Percentiles rank a stretch among this genome's conserved stretches.
These are phyloP conservation scores for Pontederia crassipes DNA, from an alignment of 176 grass and related monocot genomes.

Conservation along the genomic window DNA sequence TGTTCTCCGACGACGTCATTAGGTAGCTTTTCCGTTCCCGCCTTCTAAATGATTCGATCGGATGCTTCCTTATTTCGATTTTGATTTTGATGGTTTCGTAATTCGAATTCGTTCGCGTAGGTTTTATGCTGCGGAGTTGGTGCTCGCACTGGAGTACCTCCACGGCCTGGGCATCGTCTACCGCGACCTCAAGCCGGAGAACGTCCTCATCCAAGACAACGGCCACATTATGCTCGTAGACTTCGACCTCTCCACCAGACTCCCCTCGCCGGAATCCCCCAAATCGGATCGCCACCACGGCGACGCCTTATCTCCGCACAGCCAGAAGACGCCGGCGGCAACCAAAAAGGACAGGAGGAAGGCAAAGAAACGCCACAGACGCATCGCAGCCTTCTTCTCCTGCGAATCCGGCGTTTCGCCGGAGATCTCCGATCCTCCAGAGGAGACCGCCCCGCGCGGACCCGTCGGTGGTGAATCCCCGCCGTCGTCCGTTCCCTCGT, in stretches of 20 bases:
- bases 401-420: constrained; percentile 18
- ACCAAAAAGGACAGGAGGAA: constrained; percentile 15
- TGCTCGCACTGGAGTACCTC: constrained; percentile 62
- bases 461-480: constrained; percentile 26
- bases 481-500: constrained; percentile 21
- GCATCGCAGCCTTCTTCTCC: constrained; percentile 12
- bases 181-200: constrained; percentile 83
- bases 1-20: constrained; percentile 95
- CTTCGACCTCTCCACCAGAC: constrained; percentile 80
- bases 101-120: constrained; percentile 6
- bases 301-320: neutral
- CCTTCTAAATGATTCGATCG: neutral
- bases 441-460: neutral
- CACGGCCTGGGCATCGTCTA: constrained; percentile 75
- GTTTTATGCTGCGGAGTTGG: constrained; percentile 74
- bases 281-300: neutral
- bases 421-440: constrained; percentile 2
- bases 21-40: constrained; percentile 26
- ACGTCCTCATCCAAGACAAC: constrained; percentile 60
- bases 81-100: neutral
- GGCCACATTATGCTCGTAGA: constrained; percentile 85
- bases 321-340: neutral
- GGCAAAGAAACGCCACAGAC: constrained; percentile 4
- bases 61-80: too few species aligned
- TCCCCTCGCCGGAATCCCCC: constrained; percentile 22